Evolutionary conservation across 306 rosid species (phyloP).

Genomic region (Fagus crenata): DNA sequence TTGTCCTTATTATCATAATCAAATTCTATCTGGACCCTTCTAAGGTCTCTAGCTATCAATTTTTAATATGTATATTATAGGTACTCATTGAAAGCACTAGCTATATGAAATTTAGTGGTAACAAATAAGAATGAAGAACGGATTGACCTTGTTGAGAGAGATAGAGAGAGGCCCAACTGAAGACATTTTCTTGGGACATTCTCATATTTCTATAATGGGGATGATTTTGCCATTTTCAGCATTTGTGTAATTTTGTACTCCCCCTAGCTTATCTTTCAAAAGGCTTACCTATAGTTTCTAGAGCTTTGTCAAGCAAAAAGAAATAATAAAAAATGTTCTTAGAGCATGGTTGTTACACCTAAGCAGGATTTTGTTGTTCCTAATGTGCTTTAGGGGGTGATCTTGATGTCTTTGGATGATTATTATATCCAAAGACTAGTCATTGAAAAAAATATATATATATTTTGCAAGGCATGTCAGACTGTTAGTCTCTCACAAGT

Average conservation of each 20-base stretch:
- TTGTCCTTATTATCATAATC: conserved; percentile 12
- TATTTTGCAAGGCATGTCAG: no score
- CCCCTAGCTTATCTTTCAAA: neutral
- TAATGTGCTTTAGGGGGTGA: neutral
- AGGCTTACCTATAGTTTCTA: conserved; percentile 13
- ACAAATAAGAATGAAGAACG: conserved; percentile 4
- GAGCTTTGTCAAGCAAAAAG: neutral
- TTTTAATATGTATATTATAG: conserved; percentile 1
- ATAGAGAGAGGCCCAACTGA: neutral
- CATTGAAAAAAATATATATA: neutral
- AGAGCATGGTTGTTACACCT: conserved; percentile 22
- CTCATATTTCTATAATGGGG: conserved; percentile 18
- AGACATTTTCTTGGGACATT: conserved; percentile 5
- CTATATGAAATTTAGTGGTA: neutral
- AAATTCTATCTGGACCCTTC: conserved; percentile 30
- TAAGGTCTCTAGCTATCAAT: conserved; percentile 5
- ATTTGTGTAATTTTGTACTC: neutral
- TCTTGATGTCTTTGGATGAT: neutral
- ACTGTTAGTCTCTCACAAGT: no score
- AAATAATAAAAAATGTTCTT: neutral
- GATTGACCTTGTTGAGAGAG: neutral
- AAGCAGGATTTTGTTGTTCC: conserved; percentile 20
- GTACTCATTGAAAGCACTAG: neutral
- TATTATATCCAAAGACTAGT: neutral
- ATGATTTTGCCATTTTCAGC: conserved; percentile 11